Conservation (phyloP, 345 rosid genomes). For the Syzygium jambos region DNA sequence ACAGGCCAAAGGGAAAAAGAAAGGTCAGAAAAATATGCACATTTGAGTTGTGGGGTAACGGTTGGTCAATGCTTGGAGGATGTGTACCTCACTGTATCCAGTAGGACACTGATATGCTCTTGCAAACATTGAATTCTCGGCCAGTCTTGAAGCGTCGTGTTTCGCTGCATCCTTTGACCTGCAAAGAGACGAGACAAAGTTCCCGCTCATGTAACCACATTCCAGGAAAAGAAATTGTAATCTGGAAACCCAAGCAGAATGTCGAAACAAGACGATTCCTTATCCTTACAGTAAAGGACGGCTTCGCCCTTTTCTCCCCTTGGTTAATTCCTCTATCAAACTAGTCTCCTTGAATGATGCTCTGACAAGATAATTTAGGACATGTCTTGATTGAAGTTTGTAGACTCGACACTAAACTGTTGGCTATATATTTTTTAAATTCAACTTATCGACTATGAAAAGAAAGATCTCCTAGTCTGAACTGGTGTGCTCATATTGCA, state of each 20-base stretch:
- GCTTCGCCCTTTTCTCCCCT: background rate
- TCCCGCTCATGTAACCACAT: background rate
- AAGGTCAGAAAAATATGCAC: background rate
- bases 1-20: background rate
- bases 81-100: conserved; percentile 2
- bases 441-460: background rate
- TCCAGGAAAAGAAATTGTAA: background rate
- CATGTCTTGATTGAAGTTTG: background rate
- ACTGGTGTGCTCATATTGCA: background rate
- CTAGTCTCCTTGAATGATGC: background rate
- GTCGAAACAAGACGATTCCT: background rate
- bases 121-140: conserved; percentile 8
- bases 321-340: background rate
- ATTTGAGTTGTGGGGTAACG: background rate
- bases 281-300: background rate
- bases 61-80: background rate
- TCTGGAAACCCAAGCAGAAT: background rate
- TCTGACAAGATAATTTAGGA: background rate
- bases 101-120: conserved; percentile 7
- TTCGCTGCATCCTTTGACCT: conserved; percentile 10
- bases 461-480: background rate
- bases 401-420: background rate
- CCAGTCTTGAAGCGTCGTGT: conserved; percentile 2
- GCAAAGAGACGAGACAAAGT: background rate
- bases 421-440: background rate